These are phyloP conservation scores for Podosphaera aphanis DNA, from an alignment of 2,329 filamentous ascomycete genomes.

Conservation along the genomic window DNA sequence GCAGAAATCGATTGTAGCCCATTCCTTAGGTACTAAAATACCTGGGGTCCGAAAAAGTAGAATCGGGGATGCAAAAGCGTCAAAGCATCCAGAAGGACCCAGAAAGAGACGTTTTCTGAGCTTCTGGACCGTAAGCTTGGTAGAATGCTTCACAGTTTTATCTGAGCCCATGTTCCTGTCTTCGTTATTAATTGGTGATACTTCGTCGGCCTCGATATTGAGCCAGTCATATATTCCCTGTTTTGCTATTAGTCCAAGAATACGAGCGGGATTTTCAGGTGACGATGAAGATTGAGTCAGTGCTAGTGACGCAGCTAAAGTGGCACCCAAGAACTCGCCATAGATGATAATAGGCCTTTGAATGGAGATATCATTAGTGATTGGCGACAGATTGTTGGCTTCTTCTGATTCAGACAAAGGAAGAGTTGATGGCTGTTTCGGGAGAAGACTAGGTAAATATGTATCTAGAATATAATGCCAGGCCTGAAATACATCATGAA, in stretches of 20 bases:
- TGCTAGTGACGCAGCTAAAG: conserved; percentile 30
- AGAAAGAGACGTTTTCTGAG: conserved; percentile 25
- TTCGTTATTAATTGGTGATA: not conserved
- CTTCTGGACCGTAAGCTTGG: conserved; percentile 9
- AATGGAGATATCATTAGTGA: not conserved
- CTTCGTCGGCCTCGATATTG: conserved; percentile 24
- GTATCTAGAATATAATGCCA: conserved; percentile 18
- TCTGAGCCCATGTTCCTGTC: no score
- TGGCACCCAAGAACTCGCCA: conserved; percentile 33
- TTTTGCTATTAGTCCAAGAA: conserved; percentile 30
- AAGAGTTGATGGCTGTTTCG: not conserved
- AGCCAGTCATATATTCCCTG: conserved; percentile 45
- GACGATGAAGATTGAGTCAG: conserved; percentile 26
- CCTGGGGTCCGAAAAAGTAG: conserved; percentile 34
- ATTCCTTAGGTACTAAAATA: conserved; percentile 7
- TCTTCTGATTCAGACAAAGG: not conserved
- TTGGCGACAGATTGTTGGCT: conserved; percentile 17
- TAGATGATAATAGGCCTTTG: conserved; percentile 20
- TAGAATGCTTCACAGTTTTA: not conserved
- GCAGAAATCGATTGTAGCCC: conserved; percentile 2
- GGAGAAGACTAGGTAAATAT: conserved; percentile 5
- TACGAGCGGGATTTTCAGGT: conserved; percentile 17
- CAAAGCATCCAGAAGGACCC: conserved; percentile 27
- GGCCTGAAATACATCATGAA: conserved; percentile 31
- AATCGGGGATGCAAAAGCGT: conserved; percentile 33